Evolutionary conservation across 2,329 filamentous ascomycete genomes (phyloP).

Genomic region (Lasiodiplodia sp.): DNA sequence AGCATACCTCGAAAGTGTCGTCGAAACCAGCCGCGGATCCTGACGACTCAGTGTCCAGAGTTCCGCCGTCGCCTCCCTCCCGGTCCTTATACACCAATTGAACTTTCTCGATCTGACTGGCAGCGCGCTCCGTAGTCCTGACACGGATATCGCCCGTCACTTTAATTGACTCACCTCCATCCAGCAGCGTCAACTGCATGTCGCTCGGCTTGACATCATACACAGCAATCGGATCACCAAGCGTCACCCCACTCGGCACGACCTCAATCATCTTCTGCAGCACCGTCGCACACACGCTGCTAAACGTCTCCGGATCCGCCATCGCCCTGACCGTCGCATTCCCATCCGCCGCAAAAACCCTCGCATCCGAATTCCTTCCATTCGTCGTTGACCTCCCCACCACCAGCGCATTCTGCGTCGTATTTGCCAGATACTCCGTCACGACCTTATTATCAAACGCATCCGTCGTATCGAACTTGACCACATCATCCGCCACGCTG

Average conservation of each 20-base stretch:
- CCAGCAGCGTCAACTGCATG: constrained; percentile 62
- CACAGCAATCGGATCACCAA: constrained; percentile 61
- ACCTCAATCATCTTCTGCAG: constrained; percentile 69
- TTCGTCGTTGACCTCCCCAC: constrained; percentile 57
- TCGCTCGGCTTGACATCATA: constrained; percentile 68
- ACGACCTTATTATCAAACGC: constrained; percentile 65
- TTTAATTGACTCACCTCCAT: constrained; percentile 57
- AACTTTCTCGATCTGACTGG: constrained; percentile 53
- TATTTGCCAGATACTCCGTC: constrained; percentile 64
- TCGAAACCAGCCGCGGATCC: constrained; percentile 65
- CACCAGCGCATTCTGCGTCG: constrained; percentile 63
- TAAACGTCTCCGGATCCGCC: constrained; percentile 55
- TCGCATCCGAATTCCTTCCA: constrained; percentile 62
- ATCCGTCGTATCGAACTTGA: constrained; percentile 57
- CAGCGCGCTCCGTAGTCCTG: constrained; percentile 58
- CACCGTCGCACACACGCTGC: constrained; percentile 57
- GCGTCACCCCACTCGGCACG: constrained; percentile 59
- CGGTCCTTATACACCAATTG: constrained; percentile 65
- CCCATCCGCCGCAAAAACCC: constrained; percentile 62
- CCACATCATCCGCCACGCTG: constrained; percentile 53
- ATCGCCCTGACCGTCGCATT: constrained; percentile 64
- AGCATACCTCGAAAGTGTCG: constrained; percentile 63
- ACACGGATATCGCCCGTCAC: constrained; percentile 66
- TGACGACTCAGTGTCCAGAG: constrained; percentile 54
- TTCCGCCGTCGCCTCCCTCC: constrained; percentile 57